A percentile compares a stretch with the other conserved stretches of the same genome.
Conservation (phyloP, 1,139 yeast genomes). For the Blastobotrys elegans region DNA sequence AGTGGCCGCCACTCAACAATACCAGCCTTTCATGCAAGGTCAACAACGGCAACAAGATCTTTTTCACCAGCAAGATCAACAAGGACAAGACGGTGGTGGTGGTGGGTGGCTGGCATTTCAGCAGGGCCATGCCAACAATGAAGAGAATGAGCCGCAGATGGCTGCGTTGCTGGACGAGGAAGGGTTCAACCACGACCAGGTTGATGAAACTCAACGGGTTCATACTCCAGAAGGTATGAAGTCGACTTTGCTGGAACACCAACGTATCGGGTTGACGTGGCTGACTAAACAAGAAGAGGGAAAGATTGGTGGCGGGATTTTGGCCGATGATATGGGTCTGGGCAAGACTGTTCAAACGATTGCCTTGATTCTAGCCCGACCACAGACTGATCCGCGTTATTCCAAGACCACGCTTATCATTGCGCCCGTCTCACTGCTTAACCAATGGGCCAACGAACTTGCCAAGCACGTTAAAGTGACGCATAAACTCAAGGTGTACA, state of each 20-base stretch:
- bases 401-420: conserved; percentile 64
- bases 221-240: conserved; percentile 67
- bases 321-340: conserved; percentile 94
- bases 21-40: neutral
- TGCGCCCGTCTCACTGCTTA: conserved; percentile 77
- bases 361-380: conserved; percentile 21
- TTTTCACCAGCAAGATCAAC: neutral
- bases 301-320: conserved; percentile 61
- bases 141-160: neutral
- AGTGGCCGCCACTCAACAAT: neutral
- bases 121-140: no score
- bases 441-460: conserved; percentile 83
- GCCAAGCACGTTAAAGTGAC: conserved; percentile 52
- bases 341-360: conserved; percentile 87
- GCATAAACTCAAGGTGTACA: conserved; percentile 44
- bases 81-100: no score
- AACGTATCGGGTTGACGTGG: conserved; percentile 83
- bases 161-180: neutral
- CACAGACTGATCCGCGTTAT: neutral
- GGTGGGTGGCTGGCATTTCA: no score
- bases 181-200: conserved; percentile 31
- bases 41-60: neutral
- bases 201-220: conserved; percentile 40
- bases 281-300: conserved; percentile 57
- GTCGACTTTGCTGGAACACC: conserved; percentile 72